Conservation (phyloP, 257 asterid species). For the Nyctanthes arbortristis region DNA sequence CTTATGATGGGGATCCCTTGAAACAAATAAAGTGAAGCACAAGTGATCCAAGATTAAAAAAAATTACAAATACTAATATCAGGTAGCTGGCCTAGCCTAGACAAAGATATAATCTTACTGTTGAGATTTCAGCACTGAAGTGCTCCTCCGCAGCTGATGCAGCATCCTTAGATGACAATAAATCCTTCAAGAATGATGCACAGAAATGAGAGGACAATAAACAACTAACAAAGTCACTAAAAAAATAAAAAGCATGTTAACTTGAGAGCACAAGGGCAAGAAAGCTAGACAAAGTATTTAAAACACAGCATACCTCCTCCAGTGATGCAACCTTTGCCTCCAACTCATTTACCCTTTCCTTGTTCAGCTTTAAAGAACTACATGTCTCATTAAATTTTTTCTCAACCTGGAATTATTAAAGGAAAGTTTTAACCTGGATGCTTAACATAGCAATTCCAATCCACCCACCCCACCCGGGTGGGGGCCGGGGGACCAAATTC, state of each 20-base stretch:
- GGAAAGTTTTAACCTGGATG: neutral
- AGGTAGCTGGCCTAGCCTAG: neutral
- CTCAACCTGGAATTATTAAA: slow-evolving; percentile 58
- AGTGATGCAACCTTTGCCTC: slow-evolving; percentile 71
- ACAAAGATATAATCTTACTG: slow-evolving; percentile 44
- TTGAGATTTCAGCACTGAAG: slow-evolving; percentile 73
- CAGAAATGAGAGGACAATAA: slow-evolving; percentile 12
- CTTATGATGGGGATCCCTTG: neutral
- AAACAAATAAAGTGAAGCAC: neutral
- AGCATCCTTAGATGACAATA: slow-evolving; percentile 65
- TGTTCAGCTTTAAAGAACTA: slow-evolving; percentile 53
- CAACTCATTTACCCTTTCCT: slow-evolving; percentile 71
- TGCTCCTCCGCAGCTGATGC: slow-evolving; percentile 69
- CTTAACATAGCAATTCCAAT: neutral
- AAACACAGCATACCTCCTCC: slow-evolving; percentile 56
- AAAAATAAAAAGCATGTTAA: neutral
- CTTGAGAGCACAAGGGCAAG: slow-evolving; percentile 5
- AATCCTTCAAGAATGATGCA: slow-evolving; percentile 45
- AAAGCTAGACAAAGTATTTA: slow-evolving; percentile 4
- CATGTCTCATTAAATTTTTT: slow-evolving; percentile 55
- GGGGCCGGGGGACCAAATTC: neutral
- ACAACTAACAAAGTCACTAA: slow-evolving; percentile 10
- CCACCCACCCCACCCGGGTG: no score
- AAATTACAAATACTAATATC: neutral
- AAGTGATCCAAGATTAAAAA: neutral